Conservation (phyloP, 345 rosid species). For the Populus tremula region DNA sequence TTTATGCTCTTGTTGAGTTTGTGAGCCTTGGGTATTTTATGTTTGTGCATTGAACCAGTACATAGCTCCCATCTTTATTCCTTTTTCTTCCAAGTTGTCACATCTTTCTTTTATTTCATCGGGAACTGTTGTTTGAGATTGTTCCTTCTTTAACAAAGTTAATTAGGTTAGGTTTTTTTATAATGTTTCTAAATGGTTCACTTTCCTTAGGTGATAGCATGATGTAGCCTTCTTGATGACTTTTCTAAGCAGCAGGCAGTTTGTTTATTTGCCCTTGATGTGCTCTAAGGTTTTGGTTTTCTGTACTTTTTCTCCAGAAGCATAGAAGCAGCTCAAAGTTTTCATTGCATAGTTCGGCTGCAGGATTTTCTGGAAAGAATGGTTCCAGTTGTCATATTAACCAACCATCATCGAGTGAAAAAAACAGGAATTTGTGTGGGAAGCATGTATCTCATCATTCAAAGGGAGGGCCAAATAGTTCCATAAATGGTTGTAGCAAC, state of each 20-base stretch:
- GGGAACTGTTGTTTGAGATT: not conserved
- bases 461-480: slow-evolving; percentile 23
- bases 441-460: slow-evolving; percentile 28
- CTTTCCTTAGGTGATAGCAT: not conserved
- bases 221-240: not conserved
- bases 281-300: slow-evolving; percentile 8
- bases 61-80: not conserved
- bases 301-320: slow-evolving; percentile 33
- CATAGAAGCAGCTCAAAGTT: slow-evolving; percentile 51
- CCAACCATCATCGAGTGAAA: slow-evolving; percentile 28
- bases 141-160: not conserved
- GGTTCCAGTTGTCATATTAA: slow-evolving; percentile 26
- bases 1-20: not conserved
- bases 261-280: not conserved
- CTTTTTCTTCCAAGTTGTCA: not conserved
- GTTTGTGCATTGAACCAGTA: not conserved
- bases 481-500: slow-evolving; percentile 13
- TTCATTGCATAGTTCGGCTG: slow-evolving; percentile 46
- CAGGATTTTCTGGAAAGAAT: slow-evolving; percentile 46
- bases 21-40: too few species aligned
- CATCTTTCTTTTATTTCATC: not conserved
- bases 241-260: not conserved
- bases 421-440: slow-evolving; percentile 24
- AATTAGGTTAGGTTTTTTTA: not conserved
- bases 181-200: not conserved